These are phyloP conservation scores for Haberlea rhodopensis DNA, from an alignment of 257 asterid species.

Conservation along the genomic window DNA sequence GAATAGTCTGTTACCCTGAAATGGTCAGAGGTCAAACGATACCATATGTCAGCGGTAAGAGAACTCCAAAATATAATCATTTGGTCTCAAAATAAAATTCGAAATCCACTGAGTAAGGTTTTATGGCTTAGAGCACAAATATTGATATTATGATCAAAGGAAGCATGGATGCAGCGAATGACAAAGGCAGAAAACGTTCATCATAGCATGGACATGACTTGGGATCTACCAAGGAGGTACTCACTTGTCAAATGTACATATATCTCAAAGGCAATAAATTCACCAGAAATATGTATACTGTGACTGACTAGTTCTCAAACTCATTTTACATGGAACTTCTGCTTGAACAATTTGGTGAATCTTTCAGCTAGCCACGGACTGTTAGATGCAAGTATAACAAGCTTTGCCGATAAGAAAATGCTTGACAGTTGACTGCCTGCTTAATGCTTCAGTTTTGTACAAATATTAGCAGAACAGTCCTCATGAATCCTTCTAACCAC, in stretches of 20 bases:
- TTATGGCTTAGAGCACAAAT: constrained; percentile 1
- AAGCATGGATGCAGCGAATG: constrained; percentile 2
- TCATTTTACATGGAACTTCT: neutral
- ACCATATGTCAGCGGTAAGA: constrained; percentile 21
- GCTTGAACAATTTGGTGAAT: neutral
- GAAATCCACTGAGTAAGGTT: constrained; percentile 6
- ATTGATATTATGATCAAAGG: neutral
- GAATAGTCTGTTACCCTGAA: constrained; percentile 98
- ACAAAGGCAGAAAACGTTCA: neutral
- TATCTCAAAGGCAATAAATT: constrained; percentile 2
- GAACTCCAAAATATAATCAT: constrained; percentile 3
- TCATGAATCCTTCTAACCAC: no score
- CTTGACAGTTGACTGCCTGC: neutral
- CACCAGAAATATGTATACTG: neutral
- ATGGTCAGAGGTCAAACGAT: constrained; percentile 25
- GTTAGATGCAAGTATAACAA: neutral
- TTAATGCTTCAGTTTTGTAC: neutral
- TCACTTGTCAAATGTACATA: neutral
- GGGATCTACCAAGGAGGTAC: neutral
- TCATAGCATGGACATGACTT: neutral
- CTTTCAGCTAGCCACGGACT: neutral
- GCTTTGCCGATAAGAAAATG: neutral
- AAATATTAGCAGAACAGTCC: neutral
- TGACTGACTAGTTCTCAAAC: neutral
- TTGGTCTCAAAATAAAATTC: constrained; percentile 6